Base-by-base conservation (phyloP, 73 alveolate genomes). In the Stentor roeselii region DNA sequence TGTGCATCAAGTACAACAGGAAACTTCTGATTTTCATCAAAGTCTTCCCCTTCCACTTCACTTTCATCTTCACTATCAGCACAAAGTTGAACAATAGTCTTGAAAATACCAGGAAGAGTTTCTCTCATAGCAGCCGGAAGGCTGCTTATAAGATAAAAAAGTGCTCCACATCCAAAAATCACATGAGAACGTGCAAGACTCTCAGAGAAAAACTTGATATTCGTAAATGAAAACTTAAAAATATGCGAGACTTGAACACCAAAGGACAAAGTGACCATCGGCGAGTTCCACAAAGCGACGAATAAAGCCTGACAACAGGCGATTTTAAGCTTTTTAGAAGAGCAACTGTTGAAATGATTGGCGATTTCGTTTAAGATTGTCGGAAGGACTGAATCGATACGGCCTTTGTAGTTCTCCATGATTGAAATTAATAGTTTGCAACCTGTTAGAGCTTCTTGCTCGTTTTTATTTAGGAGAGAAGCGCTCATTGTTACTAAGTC, bases 231-330 rank as follows among this genome's bases (percentile, higher is more conserved):
- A 32, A 15, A 0, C 34, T 32, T n/a, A 30, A 67, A 30, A 21
- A 34, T 40, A 21, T n/a, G 41, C 15, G 80, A 1, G 27, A 67
- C 1, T 0, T 21, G 42, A 2, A 67, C 88, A 11, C 85, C 61
- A 2, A 50, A 36, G n/a, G 40, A 34, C 75, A 86, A 86, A 36
- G 90, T 39, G 2, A 89, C 36, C 21, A n/a, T 39, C 34, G 92
- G 59, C 59, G 85, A 86, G 90, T 89, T 86, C 86, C 90, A 88
- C 76, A 89, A 74, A 21, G 88, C 60, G 85, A 89, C 82, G 4
- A 84, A 82, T 31, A 89, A 34, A 11, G 89, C 75, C 80, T 89
- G 86, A 34, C 42, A 0, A 67, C 41, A 15, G 86, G 3, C 31
- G 84, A 3, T 84, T 76, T 67, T 40, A 88, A 86, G 82, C 60